These are phyloP conservation scores for Willaertia magna DNA, from an alignment of 208 protist genomes.

Conservation along the genomic window DNA sequence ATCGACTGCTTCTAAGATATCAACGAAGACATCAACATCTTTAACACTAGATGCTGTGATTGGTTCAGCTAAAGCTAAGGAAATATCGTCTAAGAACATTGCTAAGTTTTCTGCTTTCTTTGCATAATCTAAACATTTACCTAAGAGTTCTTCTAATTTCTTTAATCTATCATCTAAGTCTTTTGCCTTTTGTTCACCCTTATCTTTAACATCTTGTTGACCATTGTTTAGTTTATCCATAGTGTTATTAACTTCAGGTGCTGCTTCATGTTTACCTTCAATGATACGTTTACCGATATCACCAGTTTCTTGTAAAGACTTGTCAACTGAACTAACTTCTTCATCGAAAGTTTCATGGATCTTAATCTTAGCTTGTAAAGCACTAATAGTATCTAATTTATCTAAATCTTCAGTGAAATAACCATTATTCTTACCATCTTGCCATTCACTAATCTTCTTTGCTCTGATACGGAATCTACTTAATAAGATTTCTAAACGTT, in stretches of 20 bases:
- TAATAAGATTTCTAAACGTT: background rate
- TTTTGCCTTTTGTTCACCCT: background rate
- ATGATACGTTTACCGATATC: background rate
- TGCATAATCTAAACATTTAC: background rate
- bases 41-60: background rate
- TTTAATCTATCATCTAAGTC: background rate
- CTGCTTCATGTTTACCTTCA: background rate
- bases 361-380: slow-evolving; percentile 1
- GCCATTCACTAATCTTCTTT: background rate
- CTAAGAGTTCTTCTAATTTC: background rate
- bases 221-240: background rate
- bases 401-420: background rate
- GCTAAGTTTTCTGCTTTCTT: background rate
- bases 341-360: background rate
- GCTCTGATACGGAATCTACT: background rate
- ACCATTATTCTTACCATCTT: background rate
- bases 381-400: background rate
- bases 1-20: background rate
- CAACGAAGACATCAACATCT: background rate
- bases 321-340: background rate
- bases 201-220: background rate
- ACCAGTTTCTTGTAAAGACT: background rate
- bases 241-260: background rate
- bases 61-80: background rate
- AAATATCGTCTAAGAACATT: background rate